phyloP scores from a whole-genome alignment of 768 basidiomycete genomes.

The Hygrophoropsis aurantiaca region DNA sequence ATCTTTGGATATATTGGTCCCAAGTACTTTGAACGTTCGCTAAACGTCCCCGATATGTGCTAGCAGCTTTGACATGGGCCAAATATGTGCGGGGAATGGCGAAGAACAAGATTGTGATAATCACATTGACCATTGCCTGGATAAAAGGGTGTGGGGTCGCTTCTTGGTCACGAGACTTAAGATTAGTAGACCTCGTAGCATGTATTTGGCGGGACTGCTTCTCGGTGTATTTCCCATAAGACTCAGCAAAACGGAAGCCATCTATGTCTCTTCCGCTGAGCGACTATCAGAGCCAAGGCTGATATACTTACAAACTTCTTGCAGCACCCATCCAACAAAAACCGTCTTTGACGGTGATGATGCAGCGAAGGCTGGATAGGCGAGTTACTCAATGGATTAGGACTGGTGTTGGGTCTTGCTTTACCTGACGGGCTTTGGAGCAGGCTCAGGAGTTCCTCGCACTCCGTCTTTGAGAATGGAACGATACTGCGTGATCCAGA shows the following conservation, averaged over 20 bases:
- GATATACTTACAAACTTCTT: slow-evolving; percentile 39
- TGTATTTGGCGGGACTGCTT: slow-evolving; percentile 24
- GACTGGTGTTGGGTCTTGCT: not conserved
- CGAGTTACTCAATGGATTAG: not conserved
- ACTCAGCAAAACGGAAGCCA: slow-evolving; percentile 46
- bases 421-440: slow-evolving; percentile 32
- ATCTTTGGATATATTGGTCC: slow-evolving; percentile 48
- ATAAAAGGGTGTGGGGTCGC: slow-evolving; percentile 21
- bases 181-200: slow-evolving; percentile 13
- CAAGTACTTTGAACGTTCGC: slow-evolving; percentile 48
- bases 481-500: slow-evolving; percentile 42
- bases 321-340: slow-evolving; percentile 51
- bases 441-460: slow-evolving; percentile 46
- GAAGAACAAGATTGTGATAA: slow-evolving; percentile 48
- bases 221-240: slow-evolving; percentile 42
- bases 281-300: not conserved
- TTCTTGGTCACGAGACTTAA: slow-evolving; percentile 5
- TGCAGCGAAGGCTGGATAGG: not conserved
- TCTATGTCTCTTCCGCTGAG: slow-evolving; percentile 10
- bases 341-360: slow-evolving; percentile 40
- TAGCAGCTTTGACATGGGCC: slow-evolving; percentile 45
- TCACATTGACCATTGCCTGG: slow-evolving; percentile 31
- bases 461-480: slow-evolving; percentile 55
- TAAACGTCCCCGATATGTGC: slow-evolving; percentile 50
- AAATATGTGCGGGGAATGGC: slow-evolving; percentile 54